These are phyloP conservation scores for Thermoascus crustaceus DNA, from an alignment of 2,329 filamentous ascomycete species.

Conservation along the genomic window DNA sequence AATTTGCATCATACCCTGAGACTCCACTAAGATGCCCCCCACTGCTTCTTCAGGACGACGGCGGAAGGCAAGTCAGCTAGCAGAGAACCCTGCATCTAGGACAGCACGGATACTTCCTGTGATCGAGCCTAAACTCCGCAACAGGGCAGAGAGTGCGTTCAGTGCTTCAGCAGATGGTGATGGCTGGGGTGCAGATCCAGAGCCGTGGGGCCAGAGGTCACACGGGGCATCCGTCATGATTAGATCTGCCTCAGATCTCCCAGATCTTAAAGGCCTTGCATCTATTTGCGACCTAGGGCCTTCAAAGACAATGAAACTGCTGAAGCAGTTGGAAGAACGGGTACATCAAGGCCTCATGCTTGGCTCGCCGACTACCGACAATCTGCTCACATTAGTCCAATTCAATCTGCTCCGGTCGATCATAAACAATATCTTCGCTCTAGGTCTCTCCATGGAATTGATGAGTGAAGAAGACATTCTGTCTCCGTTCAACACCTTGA, in stretches of 20 bases:
- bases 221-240: too few species aligned
- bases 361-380: slow-evolving; percentile 8
- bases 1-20: too few species aligned
- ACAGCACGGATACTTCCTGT: too few species aligned
- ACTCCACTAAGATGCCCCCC: background rate
- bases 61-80: too few species aligned
- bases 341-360: background rate
- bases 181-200: too few species aligned
- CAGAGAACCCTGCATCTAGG: too few species aligned
- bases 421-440: slow-evolving; percentile 11
- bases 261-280: too few species aligned
- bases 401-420: slow-evolving; percentile 18
- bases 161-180: too few species aligned
- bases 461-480: slow-evolving; percentile 1
- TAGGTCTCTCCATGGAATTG: slow-evolving; percentile 8
- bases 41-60: background rate
- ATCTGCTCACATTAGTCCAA: slow-evolving; percentile 15
- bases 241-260: too few species aligned
- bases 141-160: too few species aligned
- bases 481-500: background rate
- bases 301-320: background rate
- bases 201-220: too few species aligned
- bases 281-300: background rate
- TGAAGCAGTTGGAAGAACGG: slow-evolving; percentile 1
- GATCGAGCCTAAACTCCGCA: too few species aligned